Evolutionary conservation across 148 eudicot species (phyloP).

Genomic region (Nepenthes mirabilis): DNA sequence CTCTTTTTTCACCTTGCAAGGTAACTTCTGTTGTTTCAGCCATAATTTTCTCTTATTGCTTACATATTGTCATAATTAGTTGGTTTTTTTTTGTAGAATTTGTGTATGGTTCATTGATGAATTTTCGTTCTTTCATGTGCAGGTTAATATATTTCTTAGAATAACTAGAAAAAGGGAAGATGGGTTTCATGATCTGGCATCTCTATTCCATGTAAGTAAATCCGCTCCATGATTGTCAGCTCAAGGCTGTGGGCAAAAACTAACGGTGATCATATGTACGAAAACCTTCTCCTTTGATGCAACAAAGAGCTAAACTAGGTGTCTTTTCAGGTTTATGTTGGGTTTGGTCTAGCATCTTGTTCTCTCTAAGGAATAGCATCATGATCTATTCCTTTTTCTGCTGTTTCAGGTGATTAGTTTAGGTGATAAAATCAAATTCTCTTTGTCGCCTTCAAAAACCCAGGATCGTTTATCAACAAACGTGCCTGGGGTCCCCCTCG

Average conservation of each 20-base stretch:
- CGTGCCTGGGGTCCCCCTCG: constrained; percentile 87
- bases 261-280: neutral
- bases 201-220: constrained; percentile 81
- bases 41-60: neutral
- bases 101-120: neutral
- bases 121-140: constrained; percentile 15
- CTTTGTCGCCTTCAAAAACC: constrained; percentile 74
- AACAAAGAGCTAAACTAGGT: neutral
- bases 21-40: constrained; percentile 14
- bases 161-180: constrained; percentile 87
- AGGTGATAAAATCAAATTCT: constrained; percentile 89
- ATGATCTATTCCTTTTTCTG: neutral
- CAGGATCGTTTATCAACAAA: constrained; percentile 82
- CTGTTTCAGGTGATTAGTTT: constrained; percentile 66
- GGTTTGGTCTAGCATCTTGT: too few relatives aligned
- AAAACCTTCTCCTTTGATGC: neutral
- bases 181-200: constrained; percentile 97
- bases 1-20: constrained; percentile 97
- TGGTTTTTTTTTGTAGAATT: neutral
- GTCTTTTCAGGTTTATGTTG: neutral
- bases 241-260: neutral
- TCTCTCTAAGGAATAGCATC: neutral
- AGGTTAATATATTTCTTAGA: constrained; percentile 94
- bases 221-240: neutral
- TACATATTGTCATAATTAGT: neutral